Conservation (phyloP, 1,139 yeast genomes). For the Zhuliangozyma parablackwelliae region DNA sequence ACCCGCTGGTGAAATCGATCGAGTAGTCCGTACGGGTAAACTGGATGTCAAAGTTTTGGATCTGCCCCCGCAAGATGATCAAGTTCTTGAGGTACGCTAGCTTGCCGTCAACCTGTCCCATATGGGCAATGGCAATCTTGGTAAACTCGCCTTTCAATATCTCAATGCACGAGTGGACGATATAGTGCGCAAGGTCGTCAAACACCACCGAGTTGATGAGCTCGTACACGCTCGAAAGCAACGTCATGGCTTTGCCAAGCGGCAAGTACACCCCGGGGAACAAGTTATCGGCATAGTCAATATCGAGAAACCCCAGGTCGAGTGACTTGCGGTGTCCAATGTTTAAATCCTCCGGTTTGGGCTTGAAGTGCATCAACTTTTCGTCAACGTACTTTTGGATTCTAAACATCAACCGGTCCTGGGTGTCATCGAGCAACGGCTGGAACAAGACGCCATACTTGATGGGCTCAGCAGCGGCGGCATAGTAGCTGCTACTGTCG, state of each 20-base stretch:
- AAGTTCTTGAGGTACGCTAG: constrained; percentile 71
- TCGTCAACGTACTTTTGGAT: constrained; percentile 70
- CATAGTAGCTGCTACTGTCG: constrained; percentile 5
- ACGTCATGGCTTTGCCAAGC: constrained; percentile 61
- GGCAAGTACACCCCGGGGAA: constrained; percentile 68
- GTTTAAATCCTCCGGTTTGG: constrained; percentile 62
- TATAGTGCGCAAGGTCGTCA: constrained; percentile 85
- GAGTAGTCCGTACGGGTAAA: constrained; percentile 66
- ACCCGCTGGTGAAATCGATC: constrained; percentile 73
- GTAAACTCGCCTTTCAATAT: constrained; percentile 53
- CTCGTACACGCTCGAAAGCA: constrained; percentile 77
- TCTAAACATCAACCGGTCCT: constrained; percentile 73
- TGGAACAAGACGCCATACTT: constrained; percentile 59
- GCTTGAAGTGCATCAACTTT: constrained; percentile 61
- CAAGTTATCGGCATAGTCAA: constrained; percentile 36
- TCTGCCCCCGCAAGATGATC: constrained; percentile 63
- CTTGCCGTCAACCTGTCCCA: constrained; percentile 52
- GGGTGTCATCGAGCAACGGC: constrained; percentile 73
- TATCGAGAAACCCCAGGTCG: constrained; percentile 16
- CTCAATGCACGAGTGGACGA: constrained; percentile 72
- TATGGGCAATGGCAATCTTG: constrained; percentile 33
- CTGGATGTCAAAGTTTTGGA: constrained; percentile 78
- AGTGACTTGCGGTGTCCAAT: constrained; percentile 43
- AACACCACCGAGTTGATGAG: constrained; percentile 71
- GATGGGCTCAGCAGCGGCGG: constrained; percentile 13